Base-by-base conservation (phyloP, 352 stramenopile species). In the Pythium rhizo-oryzae region DNA sequence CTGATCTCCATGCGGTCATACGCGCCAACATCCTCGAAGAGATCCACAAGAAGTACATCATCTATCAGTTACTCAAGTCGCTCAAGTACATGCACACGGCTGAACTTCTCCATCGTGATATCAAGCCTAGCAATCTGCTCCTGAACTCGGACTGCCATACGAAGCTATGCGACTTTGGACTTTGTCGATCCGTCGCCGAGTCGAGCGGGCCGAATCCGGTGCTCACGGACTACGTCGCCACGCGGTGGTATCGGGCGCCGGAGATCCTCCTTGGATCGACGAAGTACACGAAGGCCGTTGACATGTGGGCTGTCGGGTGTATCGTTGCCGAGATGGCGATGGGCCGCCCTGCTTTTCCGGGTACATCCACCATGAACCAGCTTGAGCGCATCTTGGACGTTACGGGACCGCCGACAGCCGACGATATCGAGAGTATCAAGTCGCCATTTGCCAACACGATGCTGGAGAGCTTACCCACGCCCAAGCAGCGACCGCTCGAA, bases 1-100 rank as follows among this genome's bases (percentile, higher is more conserved):
- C 94, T 46, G 96, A 99, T 76, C 76, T 99, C 41, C 91, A 98
- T 79, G 92, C 93, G 12, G 94, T 99, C 39, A 98, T 99, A 78
- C 87, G 94, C 71, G 93, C 91, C 59, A 95, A 97, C 62, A 98
- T 98, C 41, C 74, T 98, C 39, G 90, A 98, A 71, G 92, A 98
- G 57, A 97, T 98, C 25, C 96, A 99, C 81, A 98, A 98, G 72
- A 98, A 98, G 75, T 99, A 98, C 70, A 97, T 99, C 47, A 96
- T 97, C 35, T 99, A 99, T 69, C 97, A 99, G 75, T 74, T 99
- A 44, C 78, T 99, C 55, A 98, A 98, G 74, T 95, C 94, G 30
- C 87, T 99, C 57, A 98, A 99, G 79, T 99, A 97, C 78, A 95
- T 99, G 82, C 97, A 99, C 80, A 96, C 87, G 9, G 95, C 93